phyloP scores from a whole-genome alignment of 2,329 filamentous ascomycete genomes.

The Ophiostoma perfectum region DNA sequence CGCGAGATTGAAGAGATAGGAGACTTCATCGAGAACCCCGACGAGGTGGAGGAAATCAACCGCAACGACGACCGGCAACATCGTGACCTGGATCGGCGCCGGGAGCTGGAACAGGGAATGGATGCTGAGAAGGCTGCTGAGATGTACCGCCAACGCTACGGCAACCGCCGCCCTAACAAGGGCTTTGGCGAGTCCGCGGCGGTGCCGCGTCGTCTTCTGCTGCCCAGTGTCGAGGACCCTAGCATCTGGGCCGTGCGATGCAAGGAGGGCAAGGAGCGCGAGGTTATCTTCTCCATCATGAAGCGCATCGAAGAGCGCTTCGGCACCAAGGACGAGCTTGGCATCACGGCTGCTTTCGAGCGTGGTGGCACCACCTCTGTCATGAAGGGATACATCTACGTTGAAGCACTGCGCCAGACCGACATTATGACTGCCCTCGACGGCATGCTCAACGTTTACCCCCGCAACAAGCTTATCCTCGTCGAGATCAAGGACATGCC shows the following conservation, averaged over 20 bases:
- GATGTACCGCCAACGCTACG: slow-evolving; percentile 80
- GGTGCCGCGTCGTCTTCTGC: slow-evolving; percentile 76
- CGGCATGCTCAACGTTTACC: slow-evolving; percentile 82
- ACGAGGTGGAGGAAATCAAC: slow-evolving; percentile 75
- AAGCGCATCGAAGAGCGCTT: slow-evolving; percentile 79
- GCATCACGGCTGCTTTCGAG: slow-evolving; percentile 88
- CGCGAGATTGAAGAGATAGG: slow-evolving; percentile 79
- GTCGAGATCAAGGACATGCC: slow-evolving; percentile 98
- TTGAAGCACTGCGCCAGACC: slow-evolving; percentile 81
- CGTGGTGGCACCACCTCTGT: slow-evolving; percentile 68
- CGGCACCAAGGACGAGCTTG: slow-evolving; percentile 71
- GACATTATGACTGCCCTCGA: slow-evolving; percentile 81
- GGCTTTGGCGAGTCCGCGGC: slow-evolving; percentile 65
- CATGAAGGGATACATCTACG: slow-evolving; percentile 93
- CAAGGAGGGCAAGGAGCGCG: slow-evolving; percentile 91
- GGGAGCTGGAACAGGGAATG: slow-evolving; percentile 79
- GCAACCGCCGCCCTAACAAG: slow-evolving; percentile 63
- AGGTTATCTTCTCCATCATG: slow-evolving; percentile 81
- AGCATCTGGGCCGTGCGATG: slow-evolving; percentile 93
- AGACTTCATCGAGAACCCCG: slow-evolving; percentile 82
- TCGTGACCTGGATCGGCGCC: slow-evolving; percentile 85
- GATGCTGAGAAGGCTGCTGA: slow-evolving; percentile 93
- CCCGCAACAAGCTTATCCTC: slow-evolving; percentile 76
- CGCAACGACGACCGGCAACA: slow-evolving; percentile 88
- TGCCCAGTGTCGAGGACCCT: slow-evolving; percentile 91